A percentile compares a stretch with the other conserved stretches of the same genome.
These are phyloP conservation scores for Geotrichum restrictum DNA, from an alignment of 1,139 yeast genomes.

Conservation along the genomic window DNA sequence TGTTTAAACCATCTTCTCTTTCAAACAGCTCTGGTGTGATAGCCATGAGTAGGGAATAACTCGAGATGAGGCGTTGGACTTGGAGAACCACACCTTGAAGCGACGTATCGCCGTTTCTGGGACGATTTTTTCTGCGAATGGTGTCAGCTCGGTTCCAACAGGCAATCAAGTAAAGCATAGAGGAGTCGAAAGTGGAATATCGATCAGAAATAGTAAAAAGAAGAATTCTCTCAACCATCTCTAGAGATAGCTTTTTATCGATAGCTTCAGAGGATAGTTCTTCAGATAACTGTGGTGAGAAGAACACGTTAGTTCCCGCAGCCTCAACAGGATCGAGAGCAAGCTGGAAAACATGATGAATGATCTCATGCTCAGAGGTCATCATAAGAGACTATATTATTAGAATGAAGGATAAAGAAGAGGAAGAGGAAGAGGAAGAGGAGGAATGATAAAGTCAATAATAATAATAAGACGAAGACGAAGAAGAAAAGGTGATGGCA, in stretches of 20 bases:
- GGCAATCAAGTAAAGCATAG: constrained; percentile 1
- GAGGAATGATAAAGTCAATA: background rate
- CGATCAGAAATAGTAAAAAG: background rate
- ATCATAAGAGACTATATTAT: background rate
- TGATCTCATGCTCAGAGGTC: constrained; percentile 18
- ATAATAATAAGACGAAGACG: background rate
- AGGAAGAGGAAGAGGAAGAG: background rate
- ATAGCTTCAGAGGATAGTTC: constrained; percentile 24
- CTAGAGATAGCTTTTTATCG: background rate
- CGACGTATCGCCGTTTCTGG: background rate
- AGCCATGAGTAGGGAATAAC: constrained; percentile 5
- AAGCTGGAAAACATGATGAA: constrained; percentile 26
- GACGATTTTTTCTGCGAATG: constrained; percentile 1
- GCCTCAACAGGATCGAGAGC: constrained; percentile 24
- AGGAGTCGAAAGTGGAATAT: background rate
- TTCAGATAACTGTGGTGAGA: constrained; percentile 18
- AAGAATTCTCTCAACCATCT: background rate
- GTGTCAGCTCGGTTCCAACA: constrained; percentile 12
- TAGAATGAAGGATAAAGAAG: too few relatives aligned
- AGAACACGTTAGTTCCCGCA: constrained; percentile 13
- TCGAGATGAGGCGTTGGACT: constrained; percentile 7
- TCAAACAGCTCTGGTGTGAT: constrained; percentile 14
- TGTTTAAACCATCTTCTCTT: background rate
- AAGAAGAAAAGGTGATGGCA: background rate
- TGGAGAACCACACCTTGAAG: background rate